Conservation (phyloP, 805 yeast species). For the Starmera caribaea region DNA sequence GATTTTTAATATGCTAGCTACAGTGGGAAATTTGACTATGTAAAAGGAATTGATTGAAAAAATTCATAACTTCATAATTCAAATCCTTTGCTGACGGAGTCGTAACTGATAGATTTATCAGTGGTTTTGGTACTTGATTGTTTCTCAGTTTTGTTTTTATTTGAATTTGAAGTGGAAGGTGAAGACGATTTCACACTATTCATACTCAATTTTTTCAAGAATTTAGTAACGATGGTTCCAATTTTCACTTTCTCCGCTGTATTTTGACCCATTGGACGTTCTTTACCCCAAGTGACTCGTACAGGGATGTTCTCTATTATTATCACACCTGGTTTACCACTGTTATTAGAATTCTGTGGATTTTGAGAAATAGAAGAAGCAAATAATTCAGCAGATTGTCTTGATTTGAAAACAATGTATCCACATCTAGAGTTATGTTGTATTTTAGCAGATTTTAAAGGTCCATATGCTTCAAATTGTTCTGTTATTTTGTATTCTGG, state of each 20-base stretch:
- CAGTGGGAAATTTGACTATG: no score
- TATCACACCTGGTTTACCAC: constrained; percentile 21
- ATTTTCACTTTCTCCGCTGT: constrained; percentile 38
- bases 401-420: constrained; percentile 41
- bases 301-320: constrained; percentile 33
- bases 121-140: no score
- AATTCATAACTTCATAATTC: constrained; percentile 10
- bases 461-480: constrained; percentile 36
- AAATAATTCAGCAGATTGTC: constrained; percentile 39
- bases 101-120: constrained; percentile 3
- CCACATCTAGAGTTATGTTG: constrained; percentile 58
- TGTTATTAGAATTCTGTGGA: constrained; percentile 2
- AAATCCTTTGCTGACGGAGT: constrained; percentile 9
- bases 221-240: constrained; percentile 39
- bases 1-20: no score
- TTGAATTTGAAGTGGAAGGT: no score
- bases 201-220: constrained; percentile 33
- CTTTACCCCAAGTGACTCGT: constrained; percentile 48
- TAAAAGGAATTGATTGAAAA: constrained; percentile 1
- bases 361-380: constrained; percentile 19
- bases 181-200: no score
- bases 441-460: constrained; percentile 37
- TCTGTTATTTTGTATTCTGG: constrained; percentile 55
- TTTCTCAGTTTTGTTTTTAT: no score
- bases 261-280: constrained; percentile 29